A percentile compares a stretch with the other conserved stretches of the same genome.
These are phyloP conservation scores for Ascochyta lentis DNA, from an alignment of 2,329 filamentous ascomycete species.

Conservation along the genomic window DNA sequence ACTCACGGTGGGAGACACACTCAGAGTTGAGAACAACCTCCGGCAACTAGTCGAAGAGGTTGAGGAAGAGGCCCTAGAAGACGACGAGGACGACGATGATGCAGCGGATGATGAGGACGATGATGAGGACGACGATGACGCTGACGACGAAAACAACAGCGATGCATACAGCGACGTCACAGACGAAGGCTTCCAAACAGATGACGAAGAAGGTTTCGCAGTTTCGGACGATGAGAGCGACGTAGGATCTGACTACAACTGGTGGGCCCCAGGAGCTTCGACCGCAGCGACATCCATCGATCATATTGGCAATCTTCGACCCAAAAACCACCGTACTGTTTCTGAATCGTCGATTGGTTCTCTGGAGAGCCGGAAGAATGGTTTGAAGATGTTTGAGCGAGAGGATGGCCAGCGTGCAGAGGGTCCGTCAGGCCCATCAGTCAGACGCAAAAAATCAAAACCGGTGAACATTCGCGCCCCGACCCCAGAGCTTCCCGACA, in stretches of 20 bases:
- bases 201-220: constrained; percentile 76
- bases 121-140: constrained; percentile 53
- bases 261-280: constrained; percentile 64
- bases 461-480: constrained; percentile 65
- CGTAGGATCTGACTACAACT: constrained; percentile 67
- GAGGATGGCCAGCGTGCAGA: constrained; percentile 23
- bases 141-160: constrained; percentile 56
- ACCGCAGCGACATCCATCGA: constrained; percentile 61
- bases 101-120: constrained; percentile 54
- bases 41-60: constrained; percentile 85
- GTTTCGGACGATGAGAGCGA: constrained; percentile 73
- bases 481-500: constrained; percentile 88
- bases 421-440: constrained; percentile 5
- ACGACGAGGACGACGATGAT: constrained; percentile 60
- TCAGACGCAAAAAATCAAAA: constrained; percentile 56
- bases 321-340: constrained; percentile 53
- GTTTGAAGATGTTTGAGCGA: constrained; percentile 37
- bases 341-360: constrained; percentile 64
- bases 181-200: constrained; percentile 79
- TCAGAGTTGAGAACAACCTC: constrained; percentile 88
- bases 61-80: constrained; percentile 82
- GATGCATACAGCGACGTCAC: constrained; percentile 49
- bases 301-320: constrained; percentile 56
- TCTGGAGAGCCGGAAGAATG: constrained; percentile 46
- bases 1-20: constrained; percentile 86